Evolutionary conservation across 1,284 basidiomycete species (phyloP).

Genomic region (Vanrija sp.): DNA sequence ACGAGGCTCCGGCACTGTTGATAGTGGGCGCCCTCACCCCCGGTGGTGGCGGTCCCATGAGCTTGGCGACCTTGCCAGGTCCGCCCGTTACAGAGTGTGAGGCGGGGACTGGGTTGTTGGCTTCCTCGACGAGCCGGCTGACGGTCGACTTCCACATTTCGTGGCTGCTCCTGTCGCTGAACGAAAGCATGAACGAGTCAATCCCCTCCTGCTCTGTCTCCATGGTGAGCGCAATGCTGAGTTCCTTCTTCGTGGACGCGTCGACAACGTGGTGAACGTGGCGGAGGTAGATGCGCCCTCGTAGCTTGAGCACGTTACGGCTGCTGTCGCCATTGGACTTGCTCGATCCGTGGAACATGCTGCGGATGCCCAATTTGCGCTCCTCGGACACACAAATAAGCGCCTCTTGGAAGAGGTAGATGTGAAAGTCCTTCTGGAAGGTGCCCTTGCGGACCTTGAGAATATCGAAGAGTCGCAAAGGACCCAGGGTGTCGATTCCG

Average conservation of each 20-base stretch:
- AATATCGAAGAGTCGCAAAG: slow-evolving; percentile 84
- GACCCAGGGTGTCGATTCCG: slow-evolving; percentile 73
- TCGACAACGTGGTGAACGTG: slow-evolving; percentile 85
- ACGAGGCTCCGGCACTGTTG: no score
- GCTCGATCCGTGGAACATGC: slow-evolving; percentile 19
- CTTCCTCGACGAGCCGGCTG: slow-evolving; percentile 59
- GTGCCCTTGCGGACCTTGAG: slow-evolving; percentile 80
- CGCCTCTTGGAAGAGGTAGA: slow-evolving; percentile 94
- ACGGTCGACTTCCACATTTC: slow-evolving; percentile 83
- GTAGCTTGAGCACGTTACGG: slow-evolving; percentile 68
- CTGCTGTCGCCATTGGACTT: neutral
- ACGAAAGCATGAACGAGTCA: slow-evolving; percentile 90
- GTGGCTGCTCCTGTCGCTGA: slow-evolving; percentile 80
- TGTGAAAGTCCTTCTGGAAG: slow-evolving; percentile 83
- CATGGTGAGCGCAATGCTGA: slow-evolving; percentile 90
- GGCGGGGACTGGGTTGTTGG: slow-evolving; percentile 5
- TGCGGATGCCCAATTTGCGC: slow-evolving; percentile 58
- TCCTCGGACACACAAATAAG: slow-evolving; percentile 95
- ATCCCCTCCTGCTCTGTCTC: slow-evolving; percentile 72
- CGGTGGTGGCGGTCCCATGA: neutral
- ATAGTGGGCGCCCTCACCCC: no score
- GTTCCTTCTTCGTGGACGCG: slow-evolving; percentile 68
- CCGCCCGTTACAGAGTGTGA: neutral
- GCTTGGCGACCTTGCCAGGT: neutral
- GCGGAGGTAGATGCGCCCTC: slow-evolving; percentile 88